Evolutionary conservation across 257 asterid genomes (phyloP), one percentile per base, ranked within the genome.

Genomic region (Primulina huaijiensis): DNA sequence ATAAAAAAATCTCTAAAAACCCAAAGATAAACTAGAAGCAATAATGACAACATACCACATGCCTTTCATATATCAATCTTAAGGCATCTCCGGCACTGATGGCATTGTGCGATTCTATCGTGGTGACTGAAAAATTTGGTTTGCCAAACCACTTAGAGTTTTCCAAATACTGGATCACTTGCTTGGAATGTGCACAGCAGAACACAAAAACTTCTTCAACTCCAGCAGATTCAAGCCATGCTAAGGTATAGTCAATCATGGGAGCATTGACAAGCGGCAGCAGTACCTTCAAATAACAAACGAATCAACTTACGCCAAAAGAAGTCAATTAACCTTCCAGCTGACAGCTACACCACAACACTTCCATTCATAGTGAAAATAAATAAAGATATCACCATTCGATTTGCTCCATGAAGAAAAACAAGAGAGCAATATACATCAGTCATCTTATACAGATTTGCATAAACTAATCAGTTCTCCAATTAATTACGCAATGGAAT

Each of bases 211-310:
- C 96, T 76, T 94, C 97, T 76, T 94, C 97, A 69, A 94, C 89
- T 56, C 95, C 97, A 70, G 99, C 96, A 65, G 96, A 89, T 75
- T 94, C 96, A 61, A 94, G 97, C 99, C 99, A 94, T 29, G 96
- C 88, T 62, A 94, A 75, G 55, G 99, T 94, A 66, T 94, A 89
- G 79, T 91, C 96, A 29, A 94, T 91, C 99, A 94, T 94, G 17
- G 96, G 93, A 21, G 82, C 96, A 82, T 89, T 94, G 62, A 91
- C 97, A 78, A 94, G 75, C 20, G 99, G 97, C 38, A 91, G 70
- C 63, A 94, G 74, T 67, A 89, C 98, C 98, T 90, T 72, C 77
- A 77, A 76, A 17, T 52, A 62, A 65, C 8, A 29, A 7, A 40
- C 29, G 16, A 27, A 66, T 59, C 31, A 23, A 46, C 20, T 11